phyloP scores from a whole-genome alignment of 208 protist species.

The Sergeia podlipaevii region DNA sequence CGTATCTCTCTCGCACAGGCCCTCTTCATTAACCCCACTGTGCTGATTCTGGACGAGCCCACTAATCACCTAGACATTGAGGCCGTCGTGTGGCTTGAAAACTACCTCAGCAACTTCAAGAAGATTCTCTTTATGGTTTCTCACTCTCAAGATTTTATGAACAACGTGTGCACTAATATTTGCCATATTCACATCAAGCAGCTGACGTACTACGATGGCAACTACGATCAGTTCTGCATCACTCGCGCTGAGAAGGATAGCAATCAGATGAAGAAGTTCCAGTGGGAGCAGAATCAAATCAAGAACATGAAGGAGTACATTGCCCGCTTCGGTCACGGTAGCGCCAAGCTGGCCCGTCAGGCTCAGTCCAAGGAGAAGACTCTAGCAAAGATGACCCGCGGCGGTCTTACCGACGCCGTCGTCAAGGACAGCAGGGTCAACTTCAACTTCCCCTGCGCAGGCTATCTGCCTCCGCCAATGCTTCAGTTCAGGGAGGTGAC shows the following conservation, averaged over 20 bases:
- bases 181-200: slow-evolving; percentile 88
- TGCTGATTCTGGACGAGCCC: slow-evolving; percentile 97
- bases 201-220: slow-evolving; percentile 92
- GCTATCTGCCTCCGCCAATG: slow-evolving; percentile 88
- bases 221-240: slow-evolving; percentile 96
- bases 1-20: slow-evolving; percentile 95
- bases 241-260: slow-evolving; percentile 91
- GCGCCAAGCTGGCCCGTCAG: slow-evolving; percentile 93
- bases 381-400: slow-evolving; percentile 92
- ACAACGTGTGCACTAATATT: slow-evolving; percentile 97
- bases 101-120: slow-evolving; percentile 93
- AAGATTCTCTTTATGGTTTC: slow-evolving; percentile 95
- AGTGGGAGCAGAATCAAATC: slow-evolving; percentile 97
- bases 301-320: slow-evolving; percentile 97
- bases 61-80: slow-evolving; percentile 98
- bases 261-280: slow-evolving; percentile 96
- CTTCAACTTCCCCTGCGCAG: slow-evolving; percentile 85
- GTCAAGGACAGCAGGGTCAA: slow-evolving; percentile 71
- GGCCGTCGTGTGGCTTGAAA: slow-evolving; percentile 96
- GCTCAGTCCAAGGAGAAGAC: slow-evolving; percentile 95
- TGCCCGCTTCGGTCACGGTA: slow-evolving; percentile 94
- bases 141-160: slow-evolving; percentile 97
- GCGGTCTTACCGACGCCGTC: slow-evolving; percentile 93
- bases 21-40: slow-evolving; percentile 92
- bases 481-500: slow-evolving; percentile 93